Evolutionary conservation across 768 basidiomycete species (phyloP), one percentile per base, ranked within the genome.

Genomic region (Boletales sp.): DNA sequence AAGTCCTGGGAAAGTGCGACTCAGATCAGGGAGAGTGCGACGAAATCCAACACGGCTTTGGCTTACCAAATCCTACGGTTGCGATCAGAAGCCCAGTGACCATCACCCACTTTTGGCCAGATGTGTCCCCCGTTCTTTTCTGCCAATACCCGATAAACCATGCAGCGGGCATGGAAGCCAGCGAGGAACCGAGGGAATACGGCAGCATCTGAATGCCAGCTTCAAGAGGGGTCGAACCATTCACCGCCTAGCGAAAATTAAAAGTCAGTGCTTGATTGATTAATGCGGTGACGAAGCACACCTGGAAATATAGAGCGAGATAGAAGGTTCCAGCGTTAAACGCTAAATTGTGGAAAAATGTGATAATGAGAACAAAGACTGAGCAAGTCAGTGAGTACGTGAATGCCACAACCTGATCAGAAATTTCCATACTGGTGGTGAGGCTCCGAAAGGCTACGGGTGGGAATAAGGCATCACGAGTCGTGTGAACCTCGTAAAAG

Each of bases 301-400:
- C 90, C 77, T 93, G 90, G 68, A 80, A 91, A 66, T 82, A 92
- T 19, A 92, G 67, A 0, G 89, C 87, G 41, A 93, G 80, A 69
- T 90, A 93, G 70, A 87, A 93, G 6, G 90, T 92, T 43, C 87
- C 90, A 31, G 90, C 80, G 55, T 81, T 91, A 67, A 90, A 93
- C 14, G 82, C 83, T 54, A 91, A 77, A 62, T 89, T 90, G 65
- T 92, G 90, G 48, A 92, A 74, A 70, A 91, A 90, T 15, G 81
- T 81, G 51, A 88, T 75, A 15, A 82, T 44, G 31, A 92, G 78
- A 41, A 88, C 74, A 50, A 77, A 75, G 54, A 83, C 88, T 91
- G 48, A 28, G 21, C 19, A 46, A 56, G 15, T 45, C 32, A 33
- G 34, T 55, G 35, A 49, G 50, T 36, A 53, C 48, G 46, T 50